Conservation (phyloP, 768 basidiomycete species). For the Rossbeevera mucosa region DNA sequence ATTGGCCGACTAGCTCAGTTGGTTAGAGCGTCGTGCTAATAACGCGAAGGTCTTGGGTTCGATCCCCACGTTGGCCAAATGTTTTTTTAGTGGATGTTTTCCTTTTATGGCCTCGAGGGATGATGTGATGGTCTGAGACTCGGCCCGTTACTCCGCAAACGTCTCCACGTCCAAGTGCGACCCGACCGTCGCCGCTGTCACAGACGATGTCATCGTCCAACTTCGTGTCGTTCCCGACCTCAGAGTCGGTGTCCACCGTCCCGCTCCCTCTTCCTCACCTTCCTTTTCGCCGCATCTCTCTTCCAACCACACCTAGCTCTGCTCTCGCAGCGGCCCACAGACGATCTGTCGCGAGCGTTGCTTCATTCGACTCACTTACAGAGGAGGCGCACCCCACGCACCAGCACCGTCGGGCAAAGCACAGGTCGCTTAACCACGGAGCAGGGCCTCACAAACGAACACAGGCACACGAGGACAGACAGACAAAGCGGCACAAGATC, state of each 20-base stretch:
- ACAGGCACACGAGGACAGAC: conserved; percentile 44
- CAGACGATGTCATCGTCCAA: conserved; percentile 5
- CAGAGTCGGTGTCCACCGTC: conserved; percentile 21
- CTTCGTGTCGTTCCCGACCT: conserved; percentile 32
- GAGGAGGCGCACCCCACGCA: conserved; percentile 37
- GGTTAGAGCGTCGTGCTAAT: conserved; percentile 34
- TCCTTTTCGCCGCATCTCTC: conserved; percentile 60
- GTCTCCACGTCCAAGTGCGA: conserved; percentile 6
- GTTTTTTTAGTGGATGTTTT: not conserved
- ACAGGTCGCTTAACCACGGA: conserved; percentile 31
- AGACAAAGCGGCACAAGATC: conserved; percentile 60
- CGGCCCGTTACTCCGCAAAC: conserved; percentile 17
- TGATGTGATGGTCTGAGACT: conserved; percentile 19
- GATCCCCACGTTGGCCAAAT: not conserved
- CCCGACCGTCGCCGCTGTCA: conserved; percentile 17
- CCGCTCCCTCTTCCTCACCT: conserved; percentile 44
- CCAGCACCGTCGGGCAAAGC: conserved; percentile 32
- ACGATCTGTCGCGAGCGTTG: conserved; percentile 64
- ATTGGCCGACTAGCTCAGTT: conserved; percentile 26
- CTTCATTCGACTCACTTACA: conserved; percentile 68
- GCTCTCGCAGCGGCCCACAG: conserved; percentile 38
- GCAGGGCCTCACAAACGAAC: conserved; percentile 27
- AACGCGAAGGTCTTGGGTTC: conserved; percentile 26
- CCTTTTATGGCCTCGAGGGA: conserved; percentile 18
- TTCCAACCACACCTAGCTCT: conserved; percentile 49